These are phyloP conservation scores for Porphyra umbilicalis DNA, from an alignment of 31 red algal genomes.

Conservation along the genomic window DNA sequence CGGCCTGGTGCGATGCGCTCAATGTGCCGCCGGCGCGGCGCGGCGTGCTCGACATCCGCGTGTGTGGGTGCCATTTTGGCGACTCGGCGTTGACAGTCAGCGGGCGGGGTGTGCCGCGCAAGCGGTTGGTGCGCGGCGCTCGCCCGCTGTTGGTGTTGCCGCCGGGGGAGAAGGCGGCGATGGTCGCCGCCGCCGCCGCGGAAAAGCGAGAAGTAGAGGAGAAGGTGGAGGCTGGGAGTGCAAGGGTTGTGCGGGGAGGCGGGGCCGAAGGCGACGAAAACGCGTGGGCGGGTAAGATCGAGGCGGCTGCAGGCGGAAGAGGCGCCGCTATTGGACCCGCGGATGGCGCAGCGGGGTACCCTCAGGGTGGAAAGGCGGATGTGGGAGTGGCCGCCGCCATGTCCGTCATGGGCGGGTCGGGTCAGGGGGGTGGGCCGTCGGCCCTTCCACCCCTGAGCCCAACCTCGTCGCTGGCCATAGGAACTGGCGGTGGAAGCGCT, in stretches of 20 bases:
- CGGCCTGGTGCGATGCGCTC: neutral
- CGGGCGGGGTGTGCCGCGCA: neutral
- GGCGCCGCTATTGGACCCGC: no score
- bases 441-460: neutral
- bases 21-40: neutral
- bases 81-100: neutral
- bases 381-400: neutral
- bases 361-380: no score
- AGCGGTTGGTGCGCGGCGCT: neutral
- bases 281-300: neutral
- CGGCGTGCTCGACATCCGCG: neutral
- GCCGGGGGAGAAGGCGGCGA: neutral
- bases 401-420: neutral
- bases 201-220: neutral
- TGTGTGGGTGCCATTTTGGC: neutral
- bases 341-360: no score
- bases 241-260: neutral
- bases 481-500: neutral
- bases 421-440: neutral
- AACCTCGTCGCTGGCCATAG: neutral
- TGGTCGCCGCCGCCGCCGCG: neutral
- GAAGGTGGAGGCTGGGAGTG: neutral
- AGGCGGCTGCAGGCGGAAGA: neutral
- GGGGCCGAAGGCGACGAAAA: neutral
- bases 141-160: neutral